Evolutionary conservation across 208 protist genomes (phyloP).

Genomic region (Leishmania tropica): DNA sequence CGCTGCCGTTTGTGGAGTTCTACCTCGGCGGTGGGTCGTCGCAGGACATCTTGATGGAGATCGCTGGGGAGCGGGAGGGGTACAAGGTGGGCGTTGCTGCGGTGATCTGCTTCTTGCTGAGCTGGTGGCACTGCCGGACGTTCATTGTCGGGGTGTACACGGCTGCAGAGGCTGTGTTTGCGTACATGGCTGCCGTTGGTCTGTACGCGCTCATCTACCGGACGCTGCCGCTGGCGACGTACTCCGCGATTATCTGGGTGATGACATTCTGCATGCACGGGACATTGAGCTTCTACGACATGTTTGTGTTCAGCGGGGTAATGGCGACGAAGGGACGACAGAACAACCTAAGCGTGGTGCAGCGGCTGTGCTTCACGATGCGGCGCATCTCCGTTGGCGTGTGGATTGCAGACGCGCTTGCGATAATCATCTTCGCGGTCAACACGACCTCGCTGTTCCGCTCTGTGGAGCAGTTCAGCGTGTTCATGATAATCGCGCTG

Average conservation of each 20-base stretch:
- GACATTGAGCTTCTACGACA: conserved; percentile 67
- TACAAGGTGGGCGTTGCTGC: conserved; percentile 49
- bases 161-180: conserved; percentile 33
- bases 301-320: conserved; percentile 59
- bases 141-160: conserved; percentile 46
- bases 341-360: conserved; percentile 64
- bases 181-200: conserved; percentile 44
- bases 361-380: conserved; percentile 67
- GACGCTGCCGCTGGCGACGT: conserved; percentile 44
- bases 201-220: conserved; percentile 47
- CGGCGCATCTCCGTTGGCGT: conserved; percentile 40
- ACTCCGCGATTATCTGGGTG: conserved; percentile 50
- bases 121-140: conserved; percentile 43
- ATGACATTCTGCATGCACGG: conserved; percentile 64
- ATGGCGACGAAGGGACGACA: conserved; percentile 61
- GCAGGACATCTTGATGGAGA: conserved; percentile 30
- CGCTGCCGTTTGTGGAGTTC: conserved; percentile 16
- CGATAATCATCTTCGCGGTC: conserved; percentile 59
- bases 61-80: conserved; percentile 23
- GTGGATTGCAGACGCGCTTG: conserved; percentile 50
- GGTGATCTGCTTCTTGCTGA: conserved; percentile 37
- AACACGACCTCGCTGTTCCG: conserved; percentile 53
- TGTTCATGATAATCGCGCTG: conserved; percentile 63
- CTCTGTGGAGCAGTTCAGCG: conserved; percentile 52
- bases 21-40: conserved; percentile 43